These are phyloP conservation scores for Tolypocladium ovalisporum DNA, from an alignment of 2,329 filamentous ascomycete species.

Conservation along the genomic window DNA sequence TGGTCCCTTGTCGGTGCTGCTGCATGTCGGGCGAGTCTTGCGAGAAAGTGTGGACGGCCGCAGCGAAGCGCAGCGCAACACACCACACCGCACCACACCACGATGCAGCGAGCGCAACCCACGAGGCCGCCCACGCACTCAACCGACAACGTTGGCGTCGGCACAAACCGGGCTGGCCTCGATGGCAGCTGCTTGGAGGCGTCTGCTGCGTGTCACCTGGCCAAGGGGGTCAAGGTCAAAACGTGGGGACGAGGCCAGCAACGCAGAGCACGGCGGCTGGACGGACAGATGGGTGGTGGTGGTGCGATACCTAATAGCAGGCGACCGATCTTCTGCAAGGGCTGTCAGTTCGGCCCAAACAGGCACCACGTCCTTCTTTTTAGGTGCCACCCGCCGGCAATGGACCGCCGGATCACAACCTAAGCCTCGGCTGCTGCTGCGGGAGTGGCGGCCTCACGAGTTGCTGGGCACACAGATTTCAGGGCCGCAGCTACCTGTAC, in stretches of 20 bases:
- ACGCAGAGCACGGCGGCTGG: not conserved
- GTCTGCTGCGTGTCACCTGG: not conserved
- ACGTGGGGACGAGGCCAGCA: not conserved
- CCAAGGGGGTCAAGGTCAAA: not conserved
- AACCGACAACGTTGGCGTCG: not conserved
- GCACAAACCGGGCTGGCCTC: slow-evolving; percentile 1
- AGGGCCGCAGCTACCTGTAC: not conserved
- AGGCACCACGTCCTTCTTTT: not conserved
- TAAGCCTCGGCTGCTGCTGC: not conserved
- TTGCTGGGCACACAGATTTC: not conserved
- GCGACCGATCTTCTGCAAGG: not conserved
- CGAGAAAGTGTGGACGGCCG: not conserved
- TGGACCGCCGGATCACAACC: not conserved
- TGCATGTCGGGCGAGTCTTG: not conserved
- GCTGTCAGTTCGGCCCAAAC: not conserved
- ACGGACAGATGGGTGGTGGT: not conserved
- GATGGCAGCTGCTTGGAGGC: not conserved
- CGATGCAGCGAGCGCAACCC: no score
- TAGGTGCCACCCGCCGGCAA: not conserved
- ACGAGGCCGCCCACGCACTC: not conserved
- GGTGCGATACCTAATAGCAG: no score
- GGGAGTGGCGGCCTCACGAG: not conserved
- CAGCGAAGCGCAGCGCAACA: not conserved
- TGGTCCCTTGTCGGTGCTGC: not conserved
- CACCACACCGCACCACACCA: not conserved